Evolutionary conservation across 495 filamentous ascomycete genomes (phyloP).

Genomic region (Penicillium herquei): DNA sequence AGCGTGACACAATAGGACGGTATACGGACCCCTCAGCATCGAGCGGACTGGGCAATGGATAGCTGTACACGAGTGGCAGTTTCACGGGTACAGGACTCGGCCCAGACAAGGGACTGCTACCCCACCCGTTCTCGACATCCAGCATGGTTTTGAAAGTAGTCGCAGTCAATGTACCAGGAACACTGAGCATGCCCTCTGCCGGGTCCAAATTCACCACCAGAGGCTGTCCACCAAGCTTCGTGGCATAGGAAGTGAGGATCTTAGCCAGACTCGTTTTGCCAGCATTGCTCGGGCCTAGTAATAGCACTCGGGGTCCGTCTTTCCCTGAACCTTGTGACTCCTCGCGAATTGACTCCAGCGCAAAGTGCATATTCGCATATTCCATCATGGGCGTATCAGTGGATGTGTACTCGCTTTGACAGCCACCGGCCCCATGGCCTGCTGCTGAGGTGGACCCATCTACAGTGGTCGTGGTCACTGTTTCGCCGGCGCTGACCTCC

Average conservation of each 20-base stretch:
- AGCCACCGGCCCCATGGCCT: constrained; percentile 47
- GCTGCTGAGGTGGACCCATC: constrained; percentile 24
- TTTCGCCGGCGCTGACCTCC: constrained; percentile 62
- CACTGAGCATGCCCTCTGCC: constrained; percentile 76
- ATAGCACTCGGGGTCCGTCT: constrained; percentile 75
- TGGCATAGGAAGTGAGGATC: constrained; percentile 78
- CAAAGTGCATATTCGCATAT: constrained; percentile 86
- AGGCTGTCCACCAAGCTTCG: constrained; percentile 71
- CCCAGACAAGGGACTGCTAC: constrained; percentile 84
- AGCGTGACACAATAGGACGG: constrained; percentile 67
- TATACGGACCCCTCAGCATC: constrained; percentile 73
- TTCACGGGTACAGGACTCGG: constrained; percentile 87
- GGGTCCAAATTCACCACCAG: constrained; percentile 86
- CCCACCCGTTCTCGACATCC: constrained; percentile 89
- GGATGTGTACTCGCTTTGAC: constrained; percentile 69
- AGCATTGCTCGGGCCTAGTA: constrained; percentile 76
- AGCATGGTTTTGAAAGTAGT: constrained; percentile 80
- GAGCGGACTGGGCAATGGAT: constrained; percentile 66
- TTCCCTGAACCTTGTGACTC: constrained; percentile 47
- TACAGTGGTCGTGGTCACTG: constrained; percentile 14
- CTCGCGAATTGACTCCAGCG: constrained; percentile 65
- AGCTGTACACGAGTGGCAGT: constrained; percentile 88
- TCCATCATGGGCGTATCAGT: constrained; percentile 82
- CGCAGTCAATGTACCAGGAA: constrained; percentile 83
- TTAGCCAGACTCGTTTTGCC: constrained; percentile 86